A percentile compares a stretch with the other conserved stretches of the same genome.
Conservation (phyloP, 805 yeast species). For the Candida schatavii region DNA sequence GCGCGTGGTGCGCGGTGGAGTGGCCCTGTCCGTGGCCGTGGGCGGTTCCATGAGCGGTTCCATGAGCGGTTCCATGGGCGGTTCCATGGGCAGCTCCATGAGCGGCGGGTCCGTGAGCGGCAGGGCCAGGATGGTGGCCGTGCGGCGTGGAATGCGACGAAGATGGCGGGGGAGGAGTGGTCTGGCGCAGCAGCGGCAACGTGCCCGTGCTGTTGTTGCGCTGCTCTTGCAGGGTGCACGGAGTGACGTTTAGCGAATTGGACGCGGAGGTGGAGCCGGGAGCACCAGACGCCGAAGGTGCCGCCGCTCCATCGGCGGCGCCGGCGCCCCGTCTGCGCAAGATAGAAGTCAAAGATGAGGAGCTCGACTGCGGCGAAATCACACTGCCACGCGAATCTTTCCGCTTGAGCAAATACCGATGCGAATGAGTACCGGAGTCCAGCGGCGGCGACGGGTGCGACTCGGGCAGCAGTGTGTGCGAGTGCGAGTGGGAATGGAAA, state of each 20-base stretch:
- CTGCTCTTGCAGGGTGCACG: constrained; percentile 5
- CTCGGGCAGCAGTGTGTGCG: constrained; percentile 1
- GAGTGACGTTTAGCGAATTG: constrained; percentile 2
- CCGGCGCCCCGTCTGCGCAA: constrained; percentile 5
- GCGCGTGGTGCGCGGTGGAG: neutral
- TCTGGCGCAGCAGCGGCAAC: neutral
- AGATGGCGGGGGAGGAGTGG: no score
- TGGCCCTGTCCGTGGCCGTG: neutral
- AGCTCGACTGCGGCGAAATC: constrained; percentile 24
- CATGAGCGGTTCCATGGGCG: no score
- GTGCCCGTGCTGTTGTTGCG: neutral
- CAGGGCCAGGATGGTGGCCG: constrained; percentile 9
- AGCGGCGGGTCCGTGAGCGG: no score
- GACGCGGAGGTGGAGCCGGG: neutral
- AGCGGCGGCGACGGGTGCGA: neutral
- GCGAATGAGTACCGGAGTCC: constrained; percentile 11
- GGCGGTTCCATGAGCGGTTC: no score
- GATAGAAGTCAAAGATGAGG: constrained; percentile 18
- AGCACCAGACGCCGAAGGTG: neutral
- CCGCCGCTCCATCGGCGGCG: constrained; percentile 1
- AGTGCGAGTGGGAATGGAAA: neutral
- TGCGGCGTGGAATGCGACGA: no score
- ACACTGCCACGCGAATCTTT: constrained; percentile 19
- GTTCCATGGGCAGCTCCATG: no score
- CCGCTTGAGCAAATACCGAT: constrained; percentile 23